Base-by-base conservation (phyloP, 2,329 filamentous ascomycete species). In the Aspergillus novofumigatus region DNA sequence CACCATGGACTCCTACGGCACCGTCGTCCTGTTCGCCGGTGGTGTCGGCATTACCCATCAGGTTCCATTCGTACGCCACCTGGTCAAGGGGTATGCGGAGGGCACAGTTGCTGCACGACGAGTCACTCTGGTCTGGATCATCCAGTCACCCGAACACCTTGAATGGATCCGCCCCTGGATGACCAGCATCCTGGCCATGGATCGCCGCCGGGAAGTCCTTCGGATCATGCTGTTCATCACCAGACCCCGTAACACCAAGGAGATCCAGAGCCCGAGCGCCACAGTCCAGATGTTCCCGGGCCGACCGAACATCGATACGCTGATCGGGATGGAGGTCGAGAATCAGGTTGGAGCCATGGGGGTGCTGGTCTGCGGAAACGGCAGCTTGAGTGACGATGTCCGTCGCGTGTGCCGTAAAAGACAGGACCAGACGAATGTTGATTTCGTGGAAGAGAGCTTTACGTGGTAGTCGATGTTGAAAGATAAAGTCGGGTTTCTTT, bases 41-140 rank as follows among this genome's bases (percentile, higher is more conserved):
- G 91, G 93, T 56, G 92, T 94, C 4, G 94, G 94, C 60, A 97
- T 99, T 75, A 96, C 93, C 1, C 93, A 97, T 73, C 92, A 96
- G 72, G 85, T 97, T 29, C 90, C 92, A 35, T 96, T 95, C 72
- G 83, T 97, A 8, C 87, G 86, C 55, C 88, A 94, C 52, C 79
- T 93, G 4, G 82, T 93, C 57, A 77, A 86, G 54, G 88, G 88
- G 3, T 88, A 83, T 72, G 84, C 85, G 54, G 79, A 84, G 0
- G 84, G 86, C 58, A 92, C 86, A 1, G 86, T 92, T 41, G 92
- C 93, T 4, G 91, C 91, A 3, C 87, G 92, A 52, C 86, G 88
- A 44, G 78, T 97, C 49, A 90, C 88, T 1, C 85, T 97, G 7
- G 85, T 97, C 59, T 97, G 94, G 94, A 88, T 96, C 68, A 89